phyloP scores from a whole-genome alignment of 1,139 yeast genomes.

The Candida anutae region DNA sequence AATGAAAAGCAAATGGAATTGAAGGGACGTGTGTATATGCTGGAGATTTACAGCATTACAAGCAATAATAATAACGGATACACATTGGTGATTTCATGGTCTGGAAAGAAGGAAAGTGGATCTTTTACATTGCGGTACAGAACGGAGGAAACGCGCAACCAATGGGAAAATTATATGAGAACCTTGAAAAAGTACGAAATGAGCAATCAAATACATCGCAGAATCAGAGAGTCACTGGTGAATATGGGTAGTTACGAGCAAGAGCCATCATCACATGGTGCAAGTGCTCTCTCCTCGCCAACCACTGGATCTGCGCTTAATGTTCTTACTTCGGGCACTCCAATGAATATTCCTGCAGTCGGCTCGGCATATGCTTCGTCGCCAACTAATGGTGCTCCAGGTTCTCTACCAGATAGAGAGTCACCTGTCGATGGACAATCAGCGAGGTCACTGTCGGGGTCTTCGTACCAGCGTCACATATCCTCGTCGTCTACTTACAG shows the following conservation, averaged over 20 bases:
- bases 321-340: no score
- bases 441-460: conserved; percentile 23
- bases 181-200: conserved; percentile 35
- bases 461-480: conserved; percentile 31
- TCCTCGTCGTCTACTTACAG: conserved; percentile 40
- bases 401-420: no score
- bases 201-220: conserved; percentile 32
- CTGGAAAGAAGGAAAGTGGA: conserved; percentile 70
- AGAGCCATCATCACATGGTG: no score
- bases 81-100: conserved; percentile 66
- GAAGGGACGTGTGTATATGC: conserved; percentile 64
- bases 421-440: conserved; percentile 12
- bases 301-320: conserved; percentile 14
- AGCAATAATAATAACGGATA: conserved; percentile 37
- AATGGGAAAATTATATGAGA: conserved; percentile 61
- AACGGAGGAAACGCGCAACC: conserved; percentile 62
- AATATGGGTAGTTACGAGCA: conserved; percentile 21
- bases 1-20: conserved; percentile 39
- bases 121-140: conserved; percentile 62
- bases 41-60: conserved; percentile 52
- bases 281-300: no score
- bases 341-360: no score
- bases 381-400: conserved; percentile 4
- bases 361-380: conserved; percentile 10
- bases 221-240: conserved; percentile 31